Evolutionary conservation across 176 grass and related monocot genomes (phyloP).

Genomic region (Triticum aestivum): IWGSC_CS_RefSeq_v2.1 NC_057814.1:628721945-628722444

Average conservation of each 20-base stretch:
- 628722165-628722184: not conserved
- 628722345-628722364: not conserved
- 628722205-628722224: slow-evolving; percentile 50
- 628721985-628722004: slow-evolving; percentile 43
- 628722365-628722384: too few relatives aligned
- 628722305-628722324: not conserved
- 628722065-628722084: slow-evolving; percentile 33
- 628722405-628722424: too few relatives aligned
- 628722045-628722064: slow-evolving; percentile 37
- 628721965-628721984: slow-evolving; percentile 48
- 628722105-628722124: slow-evolving; percentile 45
- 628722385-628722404: too few relatives aligned
- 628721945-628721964: slow-evolving; percentile 45
- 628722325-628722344: not conserved
- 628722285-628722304: slow-evolving; percentile 65
- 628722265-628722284: slow-evolving; percentile 79
- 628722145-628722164: not conserved
- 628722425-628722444: too few relatives aligned
- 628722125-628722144: slow-evolving; percentile 8
- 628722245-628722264: slow-evolving; percentile 90
- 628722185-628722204: slow-evolving; percentile 24
- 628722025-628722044: slow-evolving; percentile 21
- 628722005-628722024: slow-evolving; percentile 53
- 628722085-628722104: slow-evolving; percentile 20
- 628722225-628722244: slow-evolving; percentile 46